Evolutionary conservation across 2,329 filamentous ascomycete genomes (phyloP), one percentile per base, ranked within the genome.

Genomic region (Cordyceps militaris): DNA sequence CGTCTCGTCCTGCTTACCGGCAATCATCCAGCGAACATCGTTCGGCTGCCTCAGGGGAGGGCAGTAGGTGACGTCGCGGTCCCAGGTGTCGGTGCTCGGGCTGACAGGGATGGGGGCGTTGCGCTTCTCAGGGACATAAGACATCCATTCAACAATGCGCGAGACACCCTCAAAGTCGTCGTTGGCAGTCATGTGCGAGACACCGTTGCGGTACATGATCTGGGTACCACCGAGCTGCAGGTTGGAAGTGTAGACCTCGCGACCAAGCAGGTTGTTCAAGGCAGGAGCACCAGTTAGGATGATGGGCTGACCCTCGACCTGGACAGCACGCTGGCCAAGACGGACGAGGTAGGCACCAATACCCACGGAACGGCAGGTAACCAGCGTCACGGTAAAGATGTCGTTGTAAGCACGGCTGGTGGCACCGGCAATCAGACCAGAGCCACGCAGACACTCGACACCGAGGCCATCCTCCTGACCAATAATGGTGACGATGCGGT

Each of bases 141-240:
- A 94, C 81, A 99, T 85, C 94, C 94, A 99, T 72, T 96, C 88
- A 51, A 97, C 91, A 70, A 99, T 97, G 82, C 95, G 95, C 68
- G 89, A 91, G 23, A 99, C 89, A 83, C 94, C 94, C 68, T 93
- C 92, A 67, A 99, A 97, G 77, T 99, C 94, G 69, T 99, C 93
- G 66, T 88, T 89, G 68, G 94, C 94, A 65, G 93, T 97, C 89
- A 97, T 93, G 79, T 99, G 94, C 23, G 94, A 97, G 43, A 99
- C 94, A 84, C 94, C 94, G 73, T 99, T 99, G 78, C 90, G 92
- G 85, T 99, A 97, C 94, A 99, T 99, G 82, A 99, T 99, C 76
- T 99, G 94, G n/a, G 94, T 99, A 66, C 94, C 94, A 85, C 94
- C 94, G 63, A 99, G 90, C 80, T 99, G 94, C 70, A 99, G 77